Evolutionary conservation across 768 basidiomycete species (phyloP).

Genomic region (Aureoboletus auriporus): DNA sequence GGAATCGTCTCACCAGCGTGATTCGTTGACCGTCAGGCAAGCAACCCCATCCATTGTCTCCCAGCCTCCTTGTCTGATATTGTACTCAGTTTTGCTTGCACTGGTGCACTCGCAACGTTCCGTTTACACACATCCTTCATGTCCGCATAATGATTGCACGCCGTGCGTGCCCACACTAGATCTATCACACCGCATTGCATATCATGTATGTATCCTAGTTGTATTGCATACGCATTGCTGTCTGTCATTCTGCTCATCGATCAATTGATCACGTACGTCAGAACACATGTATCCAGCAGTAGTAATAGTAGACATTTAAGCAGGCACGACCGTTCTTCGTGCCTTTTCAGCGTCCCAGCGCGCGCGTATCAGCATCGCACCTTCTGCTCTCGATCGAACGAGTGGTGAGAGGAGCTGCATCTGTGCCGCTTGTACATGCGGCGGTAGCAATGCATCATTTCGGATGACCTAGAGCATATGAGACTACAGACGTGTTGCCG

Average conservation of each 20-base stretch:
- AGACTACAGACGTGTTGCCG: background rate
- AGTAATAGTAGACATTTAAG: conserved; percentile 12
- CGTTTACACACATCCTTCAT: conserved; percentile 3
- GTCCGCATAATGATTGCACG: conserved; percentile 15
- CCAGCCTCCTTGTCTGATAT: background rate
- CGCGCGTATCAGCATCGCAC: conserved; percentile 63
- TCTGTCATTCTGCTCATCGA: conserved; percentile 11
- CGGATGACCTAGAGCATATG: conserved; percentile 70
- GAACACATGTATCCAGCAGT: conserved; percentile 8
- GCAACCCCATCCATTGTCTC: background rate
- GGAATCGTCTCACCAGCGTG: conserved; percentile 21
- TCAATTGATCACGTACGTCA: conserved; percentile 1
- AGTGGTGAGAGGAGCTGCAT: conserved; percentile 53
- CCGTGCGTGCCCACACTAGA: conserved; percentile 21
- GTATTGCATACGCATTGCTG: conserved; percentile 9
- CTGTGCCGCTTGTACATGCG: conserved; percentile 61
- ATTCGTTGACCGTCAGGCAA: conserved; percentile 16
- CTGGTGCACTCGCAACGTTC: too few relatives aligned
- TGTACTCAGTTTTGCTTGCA: too few relatives aligned
- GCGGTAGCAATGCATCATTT: conserved; percentile 61
- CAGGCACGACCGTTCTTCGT: conserved; percentile 15
- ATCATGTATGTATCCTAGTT: conserved; percentile 18
- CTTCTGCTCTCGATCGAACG: conserved; percentile 63
- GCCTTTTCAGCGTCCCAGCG: conserved; percentile 69
- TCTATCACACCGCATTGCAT: conserved; percentile 6